Base-by-base conservation (phyloP, 768 basidiomycete species). In the Terana coerulea region DNA sequence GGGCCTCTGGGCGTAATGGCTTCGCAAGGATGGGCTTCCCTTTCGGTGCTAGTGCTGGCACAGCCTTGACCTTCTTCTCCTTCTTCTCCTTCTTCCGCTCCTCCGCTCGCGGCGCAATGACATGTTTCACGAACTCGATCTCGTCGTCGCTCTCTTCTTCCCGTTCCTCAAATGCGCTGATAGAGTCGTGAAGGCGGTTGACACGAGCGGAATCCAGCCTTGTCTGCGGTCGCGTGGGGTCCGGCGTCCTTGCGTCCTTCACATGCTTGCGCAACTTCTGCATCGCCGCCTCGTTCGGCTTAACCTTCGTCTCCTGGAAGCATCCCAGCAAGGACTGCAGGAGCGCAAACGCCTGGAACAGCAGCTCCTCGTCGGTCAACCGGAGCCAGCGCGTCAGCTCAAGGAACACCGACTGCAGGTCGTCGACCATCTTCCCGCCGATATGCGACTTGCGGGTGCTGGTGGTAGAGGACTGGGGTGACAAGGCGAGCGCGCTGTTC, bases 381-480 rank as follows among this genome's bases (percentile, higher is more conserved):
- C 95, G 84, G 41, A 98, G 72, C 97, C 97, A 99, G 46, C 81
- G 77, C 15, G 85, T 75, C 43, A 95, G 75, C 61, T 92, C 88
- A 2, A 79, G 76, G 44, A 99, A 71, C 54, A 97, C 86, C 26
- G 75, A 79, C 64, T 92, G 85, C 51, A 98, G 75, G 54, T 84
- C 79, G 24, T 72, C 75, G 43, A 92, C 79, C 86, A 98, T 91
- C 63, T 79, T 76, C 65, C 75, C 79, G 21, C 87, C 89, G 8
- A 79, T 70, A 2, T 67, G 67, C 12, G 89, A 85, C 21, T 34
- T 46, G 43, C 84, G 64, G 60, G 78, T 81, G 24, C 55, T 61
- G 15, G 53, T 54, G 11, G 58, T 53, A 30, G 58, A 62, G 14
- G 42, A 45, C 51, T 68, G 57, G 31, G 63, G 66, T 22, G 64